Evolutionary conservation across 768 basidiomycete genomes (phyloP).

Genomic region (Lactifluus pinguis): DNA sequence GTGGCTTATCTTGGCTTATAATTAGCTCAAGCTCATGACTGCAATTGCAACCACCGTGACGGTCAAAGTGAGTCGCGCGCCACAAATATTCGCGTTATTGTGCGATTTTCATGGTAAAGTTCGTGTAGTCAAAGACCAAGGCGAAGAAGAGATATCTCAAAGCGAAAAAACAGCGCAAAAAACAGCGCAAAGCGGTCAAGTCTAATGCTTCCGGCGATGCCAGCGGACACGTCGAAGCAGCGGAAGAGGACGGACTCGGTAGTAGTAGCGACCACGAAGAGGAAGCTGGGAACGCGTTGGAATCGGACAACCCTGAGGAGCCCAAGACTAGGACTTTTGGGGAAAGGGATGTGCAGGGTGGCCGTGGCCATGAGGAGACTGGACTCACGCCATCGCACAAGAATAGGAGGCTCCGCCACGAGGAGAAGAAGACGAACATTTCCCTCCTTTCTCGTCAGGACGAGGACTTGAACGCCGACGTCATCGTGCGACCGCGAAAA

Average conservation of each 20-base stretch:
- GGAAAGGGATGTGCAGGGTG: neutral
- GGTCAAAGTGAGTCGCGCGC: slow-evolving; percentile 17
- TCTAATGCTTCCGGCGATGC: slow-evolving; percentile 18
- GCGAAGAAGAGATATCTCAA: slow-evolving; percentile 67
- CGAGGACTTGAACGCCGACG: neutral
- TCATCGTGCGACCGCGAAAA: slow-evolving; percentile 32
- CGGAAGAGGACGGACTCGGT: neutral
- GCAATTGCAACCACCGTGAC: neutral
- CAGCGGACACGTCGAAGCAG: slow-evolving; percentile 22
- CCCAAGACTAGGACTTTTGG: neutral
- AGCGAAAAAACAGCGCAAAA: slow-evolving; percentile 60
- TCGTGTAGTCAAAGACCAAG: slow-evolving; percentile 48
- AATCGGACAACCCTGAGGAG: neutral
- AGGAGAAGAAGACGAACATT: neutral
- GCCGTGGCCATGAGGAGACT: neutral
- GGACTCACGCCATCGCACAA: neutral
- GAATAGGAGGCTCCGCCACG: slow-evolving; percentile 1
- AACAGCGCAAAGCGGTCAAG: slow-evolving; percentile 33
- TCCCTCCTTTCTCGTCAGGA: neutral
- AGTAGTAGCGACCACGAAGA: neutral
- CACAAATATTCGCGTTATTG: neutral
- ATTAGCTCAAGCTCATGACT: neutral
- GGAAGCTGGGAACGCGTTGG: neutral
- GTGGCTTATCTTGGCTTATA: too few species aligned
- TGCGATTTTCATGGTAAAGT: neutral